Base-by-base conservation (phyloP, 2,329 filamentous ascomycete genomes). In the Apiospora phragmitis region DNA sequence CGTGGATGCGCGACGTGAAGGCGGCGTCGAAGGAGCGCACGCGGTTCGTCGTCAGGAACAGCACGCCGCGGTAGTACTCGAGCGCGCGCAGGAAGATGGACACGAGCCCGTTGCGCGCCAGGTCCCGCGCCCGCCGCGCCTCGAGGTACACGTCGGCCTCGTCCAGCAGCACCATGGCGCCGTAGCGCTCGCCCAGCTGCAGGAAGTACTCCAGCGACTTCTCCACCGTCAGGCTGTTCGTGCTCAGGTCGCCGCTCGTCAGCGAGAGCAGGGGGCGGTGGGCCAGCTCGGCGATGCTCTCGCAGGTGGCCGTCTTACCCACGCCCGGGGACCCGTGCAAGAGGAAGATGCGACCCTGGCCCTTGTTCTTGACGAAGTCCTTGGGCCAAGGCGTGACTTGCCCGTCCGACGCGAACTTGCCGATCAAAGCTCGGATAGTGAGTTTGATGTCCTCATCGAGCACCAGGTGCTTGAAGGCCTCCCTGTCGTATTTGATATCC, bases 401-500 rank as follows among this genome's bases (percentile, higher is more conserved):
- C 1, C 41, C 51, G 4, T 69, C 66, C 29, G 66, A 55, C 1
- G 85, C 84, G 9, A 68, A 68, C 41, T 51, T 55, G 43, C 67
- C 67, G n/a, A 55, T 68, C 45, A 68, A 9, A 11, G 45, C 67
- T 16, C 84, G 80, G 73, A 88, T 83, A 9, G 88, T 80, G 55
- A 87, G 83, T 77, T 88, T 88, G 69, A 86, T 82, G 41, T 84
- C 84, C 1, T 81, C 74, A 1, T 84, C 83, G 26, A 88, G 81
- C 12, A 88, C 86, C 3, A 88, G 84, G 3, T 80, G 83, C 55
- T 82, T 77, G 69, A 88, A 89, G 11, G 86, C 86, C 38, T 82
- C 76, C 5, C 80, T 80, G 73, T 86, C 85, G 83, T 86, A 89
- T 49, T 79, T 72, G 67, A 88, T 84, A 45, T 85, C 82, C 3